Base-by-base conservation (phyloP, 2,329 filamentous ascomycete genomes). In the Colletotrichum spinosum region DNA sequence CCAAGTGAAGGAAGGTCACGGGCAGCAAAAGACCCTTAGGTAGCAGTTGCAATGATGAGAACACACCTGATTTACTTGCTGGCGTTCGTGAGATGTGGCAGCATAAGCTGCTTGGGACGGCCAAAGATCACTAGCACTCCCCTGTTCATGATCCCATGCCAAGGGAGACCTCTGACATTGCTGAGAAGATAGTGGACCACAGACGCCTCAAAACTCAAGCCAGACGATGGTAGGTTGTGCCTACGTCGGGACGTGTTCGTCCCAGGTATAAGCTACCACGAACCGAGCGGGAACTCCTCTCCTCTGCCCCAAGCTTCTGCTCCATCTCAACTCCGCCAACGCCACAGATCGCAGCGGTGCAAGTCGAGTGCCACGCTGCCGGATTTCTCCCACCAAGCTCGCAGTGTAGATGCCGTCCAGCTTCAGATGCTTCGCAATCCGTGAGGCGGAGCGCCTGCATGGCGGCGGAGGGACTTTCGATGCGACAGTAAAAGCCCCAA, bases 371-470 rank as follows among this genome's bases (percentile, higher is more conserved):
- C 46, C 35, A 52, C 13, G 17, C 37, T 12, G 17, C 13, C n/a
- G 13, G 41, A 25, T 49, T 13, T 39, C 5, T 25, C 10, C 4
- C 25, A 25, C 1, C 25, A 25, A 25, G 25, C 25, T 25, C 25
- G 25, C 25, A 25, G 25, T 25, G 25, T 17, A 48, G 13, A 11
- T 48, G 34, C n/a, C 11, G n/a, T 25, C 15, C 12, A 42, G 42
- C 15, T 8, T 7, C n/a, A 49, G 46, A 45, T 34, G 63, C 25
- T 35, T 58, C 55, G 46, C 33, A 15, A 51, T 10, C 7, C 34
- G 52, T 66, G 62, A 58, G 58, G 53, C 52, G 57, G 62, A 11
- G 11, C 33, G 10, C 25, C 5, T 57, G 60, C 60, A 64, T 49
- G 15, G 49, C 38, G 60, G 60, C 55, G 46, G 8, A 49, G 37